Evolutionary conservation across 331 rosid species (phyloP), one percentile per base, ranked within the genome.

Genomic region (Acacia concinna): DNA sequence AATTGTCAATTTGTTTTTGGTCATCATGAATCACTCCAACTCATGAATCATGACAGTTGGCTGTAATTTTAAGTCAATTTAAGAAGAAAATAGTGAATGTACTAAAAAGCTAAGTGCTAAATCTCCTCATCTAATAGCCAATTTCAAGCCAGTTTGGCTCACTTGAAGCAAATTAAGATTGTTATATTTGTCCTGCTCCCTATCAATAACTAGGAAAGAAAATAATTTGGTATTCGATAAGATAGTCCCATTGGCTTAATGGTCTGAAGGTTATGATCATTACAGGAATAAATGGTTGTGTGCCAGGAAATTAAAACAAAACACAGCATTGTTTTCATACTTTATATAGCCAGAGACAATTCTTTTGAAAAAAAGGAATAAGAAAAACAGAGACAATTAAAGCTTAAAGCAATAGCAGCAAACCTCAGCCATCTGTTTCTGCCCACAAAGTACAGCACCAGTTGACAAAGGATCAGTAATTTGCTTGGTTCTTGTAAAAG

Each of bases 401-500:
- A 28, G 80, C 66, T 35, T 21, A 71, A 49, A 1, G 54, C 59
- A 69, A 79, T 31, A 71, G 54, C 12, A 64, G 20, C 68, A 2
- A 32, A 96, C 99, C 98, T 96, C 99, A 18, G 97, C 14, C 98
- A 96, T 93, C 79, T 91, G 92, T 84, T 89, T 96, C 84, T 96
- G 99, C 76, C 99, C 99, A 32, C 97, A 90, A 27, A 96, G 89
- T 51, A 96, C 85, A 65, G 88, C 99, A 70, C 91, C 94, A 1
- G 92, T 86, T 7, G 97, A 86, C 38, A 35, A 82, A 47, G 98
- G 97, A 74, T 86, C 81, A 49, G 83, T 81, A 81, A 88, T 81
- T 84, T 88, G 84, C 91, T 93, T 91, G 8, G 90, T 90, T 88
- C 88, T 86, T 21, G 90, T 57, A 77, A 91, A 91, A 7, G 99